These are phyloP conservation scores for Nyssa sinensis DNA, from an alignment of 148 eudicot species.

Conservation along the genomic window DNA sequence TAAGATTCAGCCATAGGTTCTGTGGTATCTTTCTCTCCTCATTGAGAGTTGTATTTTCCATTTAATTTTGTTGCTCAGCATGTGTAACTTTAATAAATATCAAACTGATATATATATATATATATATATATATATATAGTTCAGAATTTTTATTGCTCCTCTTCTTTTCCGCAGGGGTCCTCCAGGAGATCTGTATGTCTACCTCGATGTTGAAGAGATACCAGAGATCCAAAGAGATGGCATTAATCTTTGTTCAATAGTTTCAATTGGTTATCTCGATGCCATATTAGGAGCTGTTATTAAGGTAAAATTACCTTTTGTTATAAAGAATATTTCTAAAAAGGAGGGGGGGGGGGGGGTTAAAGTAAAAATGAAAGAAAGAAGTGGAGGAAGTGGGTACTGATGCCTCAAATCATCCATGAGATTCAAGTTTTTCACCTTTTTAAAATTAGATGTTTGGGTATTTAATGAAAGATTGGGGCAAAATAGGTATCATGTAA, in stretches of 20 bases:
- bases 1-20: neutral
- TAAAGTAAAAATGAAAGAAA: too few species aligned
- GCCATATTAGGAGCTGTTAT: conserved; percentile 87
- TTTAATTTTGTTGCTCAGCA: neutral
- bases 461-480: too few species aligned
- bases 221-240: conserved; percentile 97
- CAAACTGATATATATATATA: neutral
- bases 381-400: too few species aligned
- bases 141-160: conserved; percentile 6
- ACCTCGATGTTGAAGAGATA: conserved; percentile 85
- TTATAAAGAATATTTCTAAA: neutral
- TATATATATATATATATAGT: neutral
- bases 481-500: too few species aligned
- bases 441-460: too few species aligned
- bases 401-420: too few species aligned
- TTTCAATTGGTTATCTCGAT: conserved; percentile 79
- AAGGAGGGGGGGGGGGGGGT: too few species aligned
- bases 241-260: conserved; percentile 72
- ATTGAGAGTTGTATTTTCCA: neutral
- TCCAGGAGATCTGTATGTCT: conserved; percentile 95
- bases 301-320: conserved; percentile 45
- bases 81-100: neutral
- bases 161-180: conserved; percentile 59
- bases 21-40: neutral
- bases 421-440: too few species aligned